Base-by-base conservation (phyloP, 2,329 filamentous ascomycete species). In the Pestalotiopsis sp. region DNA sequence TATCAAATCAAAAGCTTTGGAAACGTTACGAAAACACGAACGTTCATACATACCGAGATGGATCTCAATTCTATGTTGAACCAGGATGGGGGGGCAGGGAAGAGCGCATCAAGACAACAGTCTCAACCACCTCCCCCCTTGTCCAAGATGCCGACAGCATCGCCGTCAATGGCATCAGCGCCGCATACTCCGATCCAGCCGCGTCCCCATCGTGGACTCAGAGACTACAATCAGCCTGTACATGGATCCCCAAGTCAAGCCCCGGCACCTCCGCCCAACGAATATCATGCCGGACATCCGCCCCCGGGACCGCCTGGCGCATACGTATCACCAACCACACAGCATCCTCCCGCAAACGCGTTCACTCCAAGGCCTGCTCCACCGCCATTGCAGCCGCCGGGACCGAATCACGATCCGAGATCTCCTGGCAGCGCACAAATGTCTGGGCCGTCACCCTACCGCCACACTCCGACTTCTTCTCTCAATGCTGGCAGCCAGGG, bases 21-120 rank as follows among this genome's bases (percentile, higher is more conserved):
- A 26, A 52, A 52, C 17, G 20, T n/a, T 26, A 57, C 30, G 48
- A 48, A 20, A 14, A 48, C 20, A 14, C 20, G 13, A 9, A 9
- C 58, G 38, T n/a, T 22, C 7, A 26, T 9, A 35, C 7, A 24
- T 30, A 22, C 65, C 70, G 77, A 71, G 67, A 80, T 88, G 86
- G 85, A 88, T 80, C 81, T 88, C 67, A 78, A 81, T 70, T 83
- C 82, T 17, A 85, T 89, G 73, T 78, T 89, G 61, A 89, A 88
- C 76, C 80, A 82, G 24, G 81, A 84, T 44, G 86, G 74, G 75
- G 59, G 76, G 78, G 64, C 73, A 76, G 67, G 78, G 77, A 70
- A 75, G 78, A 73, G 76, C 20, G 70, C 75, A 11, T 48, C 38
- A 48, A 56, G 64, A 65, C 70, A 68, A 69, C 73, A 70, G 71